Base-by-base conservation (phyloP, 495 filamentous ascomycete species). In the Annulohypoxylon nitens region DNA sequence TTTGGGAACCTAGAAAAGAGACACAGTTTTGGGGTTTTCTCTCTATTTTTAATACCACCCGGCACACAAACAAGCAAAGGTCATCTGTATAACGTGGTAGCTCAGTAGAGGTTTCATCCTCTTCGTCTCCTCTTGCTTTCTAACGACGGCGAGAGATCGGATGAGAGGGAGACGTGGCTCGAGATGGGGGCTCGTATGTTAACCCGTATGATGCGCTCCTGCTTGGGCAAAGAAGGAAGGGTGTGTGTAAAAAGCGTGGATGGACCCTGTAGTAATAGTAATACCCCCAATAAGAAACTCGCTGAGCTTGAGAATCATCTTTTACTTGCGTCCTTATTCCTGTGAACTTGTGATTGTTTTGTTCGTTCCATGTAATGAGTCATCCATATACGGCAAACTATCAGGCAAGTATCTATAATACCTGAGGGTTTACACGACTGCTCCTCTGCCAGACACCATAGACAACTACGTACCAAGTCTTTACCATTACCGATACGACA, bases 241-340 rank as follows among this genome's bases (percentile, higher is more conserved):
- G 18, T 14, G 61, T 59, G 66, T 74, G 67, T 74, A 74, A 67
- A 74, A 70, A 58, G 39, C 26, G 34, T 37, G 71, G 71, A 74
- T 74, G 71, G 60, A 69, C 53, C 53, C 51, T 75, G 74, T 73
- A 75, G 70, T 76, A 76, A 78, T 78, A 78, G 69, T 78, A 76
- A 76, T 78, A 75, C 74, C 70, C 70, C 69, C 37, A 73, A 76
- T 69, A 64, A 74, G 20, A 65, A 70, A 54, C 48, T 59, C 61
- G 57, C 66, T 61, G 74, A 74, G 70, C 73, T 76, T 76, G 64
- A 71, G 45, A 45, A 58, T 65, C 63, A 48, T 55, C 33, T 20
- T 5, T 39, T 33, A 8, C 30, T 23, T 54, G 23, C 26, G 4
- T 43, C 5, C 57, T 26, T 43, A 2, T 45, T 5, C 43, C 9